Percentiles rank a stretch among this genome's conserved stretches.
These are phyloP conservation scores for Xylaria hypoxylon DNA, from an alignment of 2,329 filamentous ascomycete genomes.

Conservation along the genomic window DNA sequence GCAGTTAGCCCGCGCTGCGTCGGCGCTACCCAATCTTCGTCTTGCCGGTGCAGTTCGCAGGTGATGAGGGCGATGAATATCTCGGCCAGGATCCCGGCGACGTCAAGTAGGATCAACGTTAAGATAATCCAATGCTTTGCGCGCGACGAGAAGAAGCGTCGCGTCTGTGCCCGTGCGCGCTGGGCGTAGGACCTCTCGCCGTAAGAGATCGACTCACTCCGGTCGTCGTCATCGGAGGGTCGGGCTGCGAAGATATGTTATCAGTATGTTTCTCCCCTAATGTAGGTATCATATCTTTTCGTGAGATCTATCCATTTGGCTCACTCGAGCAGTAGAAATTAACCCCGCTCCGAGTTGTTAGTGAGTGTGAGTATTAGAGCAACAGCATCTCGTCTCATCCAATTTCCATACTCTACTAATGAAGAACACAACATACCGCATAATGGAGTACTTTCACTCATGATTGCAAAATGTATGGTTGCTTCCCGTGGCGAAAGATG, in stretches of 20 bases:
- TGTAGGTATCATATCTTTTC: background rate
- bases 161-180: conserved; percentile 35
- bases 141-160: conserved; percentile 51
- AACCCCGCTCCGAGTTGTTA: background rate
- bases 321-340: too few relatives aligned
- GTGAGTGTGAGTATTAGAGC: background rate
- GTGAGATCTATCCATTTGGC: background rate
- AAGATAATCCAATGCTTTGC: conserved; percentile 61
- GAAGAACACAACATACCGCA: conserved; percentile 40
- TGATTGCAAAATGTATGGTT: conserved; percentile 6
- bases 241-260: background rate
- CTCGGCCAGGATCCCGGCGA: conserved; percentile 59
- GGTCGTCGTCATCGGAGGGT: background rate
- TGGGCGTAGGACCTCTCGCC: conserved; percentile 21
- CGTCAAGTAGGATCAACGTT: conserved; percentile 59
- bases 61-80: conserved; percentile 62
- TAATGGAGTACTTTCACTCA: conserved; percentile 44
- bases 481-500: background rate
- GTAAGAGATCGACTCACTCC: background rate
- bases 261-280: background rate
- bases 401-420: background rate
- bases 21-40: conserved; percentile 57
- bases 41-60: conserved; percentile 57
- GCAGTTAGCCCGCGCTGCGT: conserved; percentile 58
- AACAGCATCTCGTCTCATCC: background rate